Base-by-base conservation (phyloP, 768 basidiomycete genomes). In the Mrakia hoshinonis region DNA sequence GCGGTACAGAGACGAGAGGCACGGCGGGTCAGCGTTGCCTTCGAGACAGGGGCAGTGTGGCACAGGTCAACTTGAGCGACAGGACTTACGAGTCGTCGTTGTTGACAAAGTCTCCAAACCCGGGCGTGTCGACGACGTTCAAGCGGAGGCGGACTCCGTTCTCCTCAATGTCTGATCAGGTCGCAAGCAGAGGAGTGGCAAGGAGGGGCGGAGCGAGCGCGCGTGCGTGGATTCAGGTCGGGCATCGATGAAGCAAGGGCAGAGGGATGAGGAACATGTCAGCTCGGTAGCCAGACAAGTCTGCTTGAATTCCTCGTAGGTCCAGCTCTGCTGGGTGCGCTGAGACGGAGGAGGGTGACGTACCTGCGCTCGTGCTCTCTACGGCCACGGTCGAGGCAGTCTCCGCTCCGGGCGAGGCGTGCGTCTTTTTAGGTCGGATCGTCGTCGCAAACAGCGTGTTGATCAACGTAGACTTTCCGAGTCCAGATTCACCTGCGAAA, bases 31-130 rank as follows among this genome's bases (percentile, higher is more conserved):
- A 43, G 26, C 26, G 10, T 20, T 6, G 11, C 47, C 3, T 24
- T 22, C 20, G 60, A 39, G 22, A 52, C 22, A 51, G 31, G 46
- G 24, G 22, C 43, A 52, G 3, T n/a, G n/a, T n/a, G n/a, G n/a
- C n/a, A 34, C 13, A 34, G 64, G 26, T 10, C n/a, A 0, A n/a
- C 11, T 20, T 6, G 43, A 43, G 60, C 60, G 7, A 10, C 15
- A 20, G 69, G 18, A 74, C 82, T 75, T 74, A 92, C 92, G 93
- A 93, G 78, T 96, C 92, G 76, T 96, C 92, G 80, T 99, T 99
- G 84, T 99, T 97, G 78, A 98, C 94, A 80, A 96, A 98, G 80
- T 99, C 96, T 73, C 96, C 96, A 78, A 97, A 99, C 43, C 96
- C 96, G 69, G 96, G 96, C 36, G 94, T 99, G 79, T 99, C 96